Evolutionary conservation across 2,329 filamentous ascomycete species (phyloP), one percentile per base, ranked within the genome.

Genomic region (Ophiostoma angusticollis): DNA sequence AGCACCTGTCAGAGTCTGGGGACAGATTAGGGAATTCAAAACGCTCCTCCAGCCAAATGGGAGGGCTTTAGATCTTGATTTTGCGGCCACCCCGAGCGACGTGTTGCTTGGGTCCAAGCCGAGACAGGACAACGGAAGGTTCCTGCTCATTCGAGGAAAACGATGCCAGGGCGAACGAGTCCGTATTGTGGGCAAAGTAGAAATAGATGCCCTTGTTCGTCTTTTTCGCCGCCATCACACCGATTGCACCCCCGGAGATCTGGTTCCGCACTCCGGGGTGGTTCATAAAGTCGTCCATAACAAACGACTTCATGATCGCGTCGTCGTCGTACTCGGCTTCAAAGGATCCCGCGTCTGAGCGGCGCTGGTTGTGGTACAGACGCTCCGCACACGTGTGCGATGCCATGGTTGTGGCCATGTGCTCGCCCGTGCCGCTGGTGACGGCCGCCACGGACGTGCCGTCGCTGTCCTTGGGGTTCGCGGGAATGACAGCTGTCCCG

Each of bases 111-210:
- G 35, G 22, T 1, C 45, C 45, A 32, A 73, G 78, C 37, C 91
- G 79, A 45, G 86, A 94, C 86, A 98, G 95, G 42, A 89, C 81
- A 49, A 82, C 91, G 24, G 74, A 64, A 1, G 91, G 84, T 39
- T 74, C 73, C 33, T 64, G 67, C 48, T 96, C 87, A 19, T 75
- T 71, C 2, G 80, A 82, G 27, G 80, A 75, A 84, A 96, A 93
- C 3, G 85, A 93, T 1, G 86, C 85, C 38, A 98, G 62, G 6
- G 87, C 86, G 64, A 81, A 80, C 2, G 73, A 78, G 56, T 96
- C 89, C 1, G 91, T 98, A 54, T 96, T 98, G 65, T 98, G 91
- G 1, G 82, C 87, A 62, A 93, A 98, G 58, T 89, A 89, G 37
- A 98, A 72, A 54, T 82, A 85, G 47, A 84, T 76, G 1, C 85